These are phyloP conservation scores for Phialophora tarda DNA, from an alignment of 2,329 filamentous ascomycete genomes.

Conservation along the genomic window DNA sequence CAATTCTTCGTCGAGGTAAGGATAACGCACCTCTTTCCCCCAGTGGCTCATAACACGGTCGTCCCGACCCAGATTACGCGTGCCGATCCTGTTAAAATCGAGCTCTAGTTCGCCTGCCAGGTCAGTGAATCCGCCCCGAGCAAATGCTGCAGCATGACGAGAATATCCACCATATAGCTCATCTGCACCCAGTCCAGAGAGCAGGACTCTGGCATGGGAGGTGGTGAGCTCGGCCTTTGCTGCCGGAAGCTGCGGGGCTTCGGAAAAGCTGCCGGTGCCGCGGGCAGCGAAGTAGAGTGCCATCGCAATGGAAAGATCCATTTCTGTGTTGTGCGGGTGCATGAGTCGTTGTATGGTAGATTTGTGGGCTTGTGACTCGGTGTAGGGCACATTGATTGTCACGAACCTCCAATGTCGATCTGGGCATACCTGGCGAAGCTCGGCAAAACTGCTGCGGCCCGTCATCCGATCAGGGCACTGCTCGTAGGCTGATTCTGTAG, in stretches of 20 bases:
- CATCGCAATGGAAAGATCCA: conserved; percentile 93
- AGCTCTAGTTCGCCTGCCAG: conserved; percentile 82
- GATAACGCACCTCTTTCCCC: conserved; percentile 86
- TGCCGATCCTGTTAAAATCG: conserved; percentile 83
- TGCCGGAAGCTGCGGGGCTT: not conserved
- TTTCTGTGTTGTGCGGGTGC: conserved; percentile 93
- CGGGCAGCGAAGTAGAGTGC: conserved; percentile 95
- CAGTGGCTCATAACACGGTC: conserved; percentile 90
- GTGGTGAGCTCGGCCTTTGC: conserved; percentile 54
- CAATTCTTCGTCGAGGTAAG: conserved; percentile 85
- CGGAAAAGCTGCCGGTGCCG: conserved; percentile 60
- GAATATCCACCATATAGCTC: conserved; percentile 95
- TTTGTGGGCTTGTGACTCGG: conserved; percentile 72
- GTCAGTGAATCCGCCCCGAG: conserved; percentile 69
- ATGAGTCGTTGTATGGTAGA: conserved; percentile 76
- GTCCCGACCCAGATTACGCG: conserved; percentile 92
- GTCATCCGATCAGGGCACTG: conserved; percentile 89
- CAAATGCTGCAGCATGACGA: conserved; percentile 79
- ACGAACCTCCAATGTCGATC: conserved; percentile 81
- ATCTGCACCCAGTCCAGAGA: conserved; percentile 93
- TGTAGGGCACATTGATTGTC: conserved; percentile 77
- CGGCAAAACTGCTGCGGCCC: conserved; percentile 77
- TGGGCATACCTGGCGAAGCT: conserved; percentile 73
- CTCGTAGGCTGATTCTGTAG: conserved; percentile 68
- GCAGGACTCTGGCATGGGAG: conserved; percentile 77